Evolutionary conservation across 2,329 filamentous ascomycete genomes (phyloP), one percentile per base, ranked within the genome.

Genomic region (Westerdykella ornata): DNA sequence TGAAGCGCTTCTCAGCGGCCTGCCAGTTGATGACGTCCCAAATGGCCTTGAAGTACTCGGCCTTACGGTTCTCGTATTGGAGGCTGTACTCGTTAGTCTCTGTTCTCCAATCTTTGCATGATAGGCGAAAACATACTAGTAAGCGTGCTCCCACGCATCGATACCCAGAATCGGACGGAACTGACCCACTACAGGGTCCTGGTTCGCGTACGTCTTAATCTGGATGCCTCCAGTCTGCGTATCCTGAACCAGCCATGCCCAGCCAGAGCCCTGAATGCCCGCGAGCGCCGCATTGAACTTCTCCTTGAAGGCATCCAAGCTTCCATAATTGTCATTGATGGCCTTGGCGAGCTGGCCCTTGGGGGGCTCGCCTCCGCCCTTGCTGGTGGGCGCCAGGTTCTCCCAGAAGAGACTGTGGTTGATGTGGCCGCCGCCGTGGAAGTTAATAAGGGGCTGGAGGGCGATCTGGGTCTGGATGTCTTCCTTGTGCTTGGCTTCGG

Each of bases 11-110:
- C 67, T 85, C 82, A 34, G 88, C 89, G 22, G 84, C 80, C 78
- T 88, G 88, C 89, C 89, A 96, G 81, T 95, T 95, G 68, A 95
- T 74, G 37, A 95, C 88, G 55, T 94, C 86, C 89, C 89, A 95
- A 66, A 95, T 84, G 44, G 87, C 87, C 59, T 78, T 78, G 70
- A 95, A 95, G 76, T 95, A 95, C 73, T 95, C 88, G 43, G 84
- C 88, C 81, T 95, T 95, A 69, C 88, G 83, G 77, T 95, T 95
- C 80, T 95, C 79, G 73, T 95, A 95, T 74, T 95, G 87, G 48
- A 95, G 76, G 72, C 76, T 79, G 49, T 29, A 19, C 15, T 6
- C 12, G 20, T 41, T 28, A 46, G 44, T 19, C 30, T 5, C 16
- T 37, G 19, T 31, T 8, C 19, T 26, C 26, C 15, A 38, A 13